Evolutionary conservation across 1,139 yeast species (phyloP), one percentile per base, ranked within the genome.

Genomic region (Yamadazyma membranifaciens): DNA sequence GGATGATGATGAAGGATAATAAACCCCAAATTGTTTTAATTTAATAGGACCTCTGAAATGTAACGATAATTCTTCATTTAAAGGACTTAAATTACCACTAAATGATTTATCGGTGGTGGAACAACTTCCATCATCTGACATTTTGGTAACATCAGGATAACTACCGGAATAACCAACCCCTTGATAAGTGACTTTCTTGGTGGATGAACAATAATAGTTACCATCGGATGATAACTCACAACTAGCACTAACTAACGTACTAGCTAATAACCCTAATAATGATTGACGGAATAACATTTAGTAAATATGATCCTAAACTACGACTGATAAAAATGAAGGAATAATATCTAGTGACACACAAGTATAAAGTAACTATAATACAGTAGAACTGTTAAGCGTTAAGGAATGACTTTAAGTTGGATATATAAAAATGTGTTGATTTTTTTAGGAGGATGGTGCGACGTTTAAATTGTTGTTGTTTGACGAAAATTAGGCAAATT

Each of bases 21-120:
- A 84, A 48, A 73, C 85, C 38, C 81, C 91, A 60, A 83, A 83
- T 55, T 82, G 78, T 48, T 67, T 67, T 55, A 83, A 69, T 46
- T 67, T 67, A 47, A 84, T 58, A 16, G 94, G 94, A 50, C 94
- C 94, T 70, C 94, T 80, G 62, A 84, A 77, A 60, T 85, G 94
- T 27, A 84, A 87, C n/a, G 89, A 81, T 40, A 85, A 65, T 54
- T 81, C 87, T 50, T 78, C 83, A 48, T 83, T 70, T 42, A 84
- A 63, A 12, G 94, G 94, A 36, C 89, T 68, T 61, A 81, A 76
- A 42, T 74, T 61, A 32, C 92, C 92, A 14, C 71, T 62, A 59
- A 84, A 83, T 39, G 73, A 55, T 28, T 63, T 51, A n/a, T n/a
- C 37, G 71, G 55, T 46, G 66, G 65, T 59, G 85, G 76, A 50